Percentiles rank a stretch among this genome's conserved stretches.
Conservation (phyloP, 1,284 basidiomycete genomes). For the Sanghuangporus baumii region DNA sequence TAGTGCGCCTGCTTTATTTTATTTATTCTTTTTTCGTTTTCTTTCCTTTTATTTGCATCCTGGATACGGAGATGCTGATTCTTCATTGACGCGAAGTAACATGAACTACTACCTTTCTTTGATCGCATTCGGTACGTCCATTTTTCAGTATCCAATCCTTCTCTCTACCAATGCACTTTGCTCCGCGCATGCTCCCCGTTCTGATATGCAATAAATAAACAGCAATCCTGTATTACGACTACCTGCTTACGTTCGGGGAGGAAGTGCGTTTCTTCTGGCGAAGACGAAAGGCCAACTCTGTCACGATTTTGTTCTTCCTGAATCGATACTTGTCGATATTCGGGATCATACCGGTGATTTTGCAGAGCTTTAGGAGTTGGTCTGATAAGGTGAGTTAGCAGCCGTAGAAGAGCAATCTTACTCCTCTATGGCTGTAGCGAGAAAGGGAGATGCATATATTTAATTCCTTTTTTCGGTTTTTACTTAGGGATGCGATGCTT, state of each 20-base stretch:
- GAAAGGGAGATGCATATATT: background rate
- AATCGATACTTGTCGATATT: conserved; percentile 16
- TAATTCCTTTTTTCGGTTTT: too few species aligned
- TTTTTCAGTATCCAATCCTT: background rate
- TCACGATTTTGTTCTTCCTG: conserved; percentile 15
- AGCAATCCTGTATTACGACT: conserved; percentile 19
- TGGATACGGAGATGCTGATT: background rate
- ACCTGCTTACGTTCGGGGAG: conserved; percentile 11
- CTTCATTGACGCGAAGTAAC: background rate
- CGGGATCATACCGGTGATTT: conserved; percentile 9
- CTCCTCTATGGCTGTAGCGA: background rate
- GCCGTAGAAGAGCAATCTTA: background rate
- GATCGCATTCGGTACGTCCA: conserved; percentile 13
- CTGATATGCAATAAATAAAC: background rate
- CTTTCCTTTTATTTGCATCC: background rate
- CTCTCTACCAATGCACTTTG: background rate
- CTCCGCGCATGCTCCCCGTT: background rate
- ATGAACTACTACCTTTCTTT: conserved; percentile 13
- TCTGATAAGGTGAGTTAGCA: conserved; percentile 1
- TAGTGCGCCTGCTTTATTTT: background rate
- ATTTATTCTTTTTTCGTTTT: too few species aligned
- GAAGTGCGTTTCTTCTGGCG: conserved; percentile 18
- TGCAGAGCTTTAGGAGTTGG: conserved; percentile 9
- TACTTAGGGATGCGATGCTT: conserved; percentile 2
- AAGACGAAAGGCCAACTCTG: conserved; percentile 1